Evolutionary conservation across 2,329 filamentous ascomycete species (phyloP).

Genomic region (Fusarium buharicum): DNA sequence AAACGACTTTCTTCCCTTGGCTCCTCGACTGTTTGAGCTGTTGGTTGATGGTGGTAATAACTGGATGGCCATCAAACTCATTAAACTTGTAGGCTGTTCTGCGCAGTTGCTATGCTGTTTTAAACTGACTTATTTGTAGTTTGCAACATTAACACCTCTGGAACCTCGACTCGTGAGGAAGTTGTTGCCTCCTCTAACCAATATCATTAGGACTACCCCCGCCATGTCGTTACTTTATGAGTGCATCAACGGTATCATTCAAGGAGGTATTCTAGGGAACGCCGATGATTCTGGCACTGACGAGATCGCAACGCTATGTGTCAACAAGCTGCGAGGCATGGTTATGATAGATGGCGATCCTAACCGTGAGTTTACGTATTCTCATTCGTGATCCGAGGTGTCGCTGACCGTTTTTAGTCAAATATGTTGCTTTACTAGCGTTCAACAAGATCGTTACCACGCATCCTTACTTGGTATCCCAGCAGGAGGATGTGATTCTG

Average conservation of each 20-base stretch:
- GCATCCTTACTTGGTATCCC: constrained; percentile 86
- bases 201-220: constrained; percentile 91
- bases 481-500: constrained; percentile 96
- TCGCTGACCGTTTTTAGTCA: constrained; percentile 67
- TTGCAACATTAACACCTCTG: constrained; percentile 91
- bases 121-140: constrained; percentile 63
- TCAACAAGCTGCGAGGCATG: constrained; percentile 93
- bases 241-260: constrained; percentile 98
- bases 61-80: constrained; percentile 99
- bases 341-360: constrained; percentile 92
- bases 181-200: constrained; percentile 87
- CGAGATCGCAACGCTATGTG: constrained; percentile 91
- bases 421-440: constrained; percentile 94
- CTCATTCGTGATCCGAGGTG: not conserved
- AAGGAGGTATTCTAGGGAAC: constrained; percentile 90
- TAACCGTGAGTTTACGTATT: constrained; percentile 73
- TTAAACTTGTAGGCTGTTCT: constrained; percentile 79
- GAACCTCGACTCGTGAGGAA: constrained; percentile 94
- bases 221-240: constrained; percentile 99
- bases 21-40: constrained; percentile 90
- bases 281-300: constrained; percentile 85
- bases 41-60: constrained; percentile 94
- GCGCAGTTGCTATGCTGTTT: not conserved
- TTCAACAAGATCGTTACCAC: constrained; percentile 95
- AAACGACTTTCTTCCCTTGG: constrained; percentile 91